phyloP scores from a whole-genome alignment of 805 yeast genomes.

The Barnettozyma siamensis region DNA sequence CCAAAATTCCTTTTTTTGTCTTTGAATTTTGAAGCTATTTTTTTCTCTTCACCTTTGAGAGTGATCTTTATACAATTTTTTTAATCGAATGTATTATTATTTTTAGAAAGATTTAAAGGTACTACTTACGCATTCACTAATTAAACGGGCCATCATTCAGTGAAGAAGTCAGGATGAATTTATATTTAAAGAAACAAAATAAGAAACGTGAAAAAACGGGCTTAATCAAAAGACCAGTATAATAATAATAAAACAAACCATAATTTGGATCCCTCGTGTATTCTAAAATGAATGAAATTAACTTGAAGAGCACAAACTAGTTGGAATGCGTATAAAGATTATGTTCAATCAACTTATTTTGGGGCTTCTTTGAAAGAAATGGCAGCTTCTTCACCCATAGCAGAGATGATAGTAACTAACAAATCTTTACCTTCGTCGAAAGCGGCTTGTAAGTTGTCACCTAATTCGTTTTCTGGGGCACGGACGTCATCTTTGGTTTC shows the following conservation, averaged over 20 bases:
- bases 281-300: no score
- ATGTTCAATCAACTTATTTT: constrained; percentile 31
- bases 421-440: constrained; percentile 98
- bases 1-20: neutral
- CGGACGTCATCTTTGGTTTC: constrained; percentile 99
- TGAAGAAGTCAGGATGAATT: constrained; percentile 7
- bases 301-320: no score
- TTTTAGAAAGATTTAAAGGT: no score
- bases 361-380: constrained; percentile 99
- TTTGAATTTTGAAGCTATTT: neutral
- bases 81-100: neutral
- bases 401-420: constrained; percentile 91
- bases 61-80: neutral
- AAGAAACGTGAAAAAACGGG: neutral
- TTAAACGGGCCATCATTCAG: constrained; percentile 8
- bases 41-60: neutral
- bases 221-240: neutral
- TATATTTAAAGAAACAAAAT: constrained; percentile 5
- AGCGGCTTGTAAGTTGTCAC: constrained; percentile 85
- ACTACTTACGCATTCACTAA: no score
- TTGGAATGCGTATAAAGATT: neutral
- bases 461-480: constrained; percentile 97
- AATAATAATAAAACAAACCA: neutral
- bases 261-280: no score
- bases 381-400: constrained; percentile 99